Base-by-base conservation (phyloP, 176 grass and related monocot genomes). In the Echinochloa phyllopogon region DNA sequence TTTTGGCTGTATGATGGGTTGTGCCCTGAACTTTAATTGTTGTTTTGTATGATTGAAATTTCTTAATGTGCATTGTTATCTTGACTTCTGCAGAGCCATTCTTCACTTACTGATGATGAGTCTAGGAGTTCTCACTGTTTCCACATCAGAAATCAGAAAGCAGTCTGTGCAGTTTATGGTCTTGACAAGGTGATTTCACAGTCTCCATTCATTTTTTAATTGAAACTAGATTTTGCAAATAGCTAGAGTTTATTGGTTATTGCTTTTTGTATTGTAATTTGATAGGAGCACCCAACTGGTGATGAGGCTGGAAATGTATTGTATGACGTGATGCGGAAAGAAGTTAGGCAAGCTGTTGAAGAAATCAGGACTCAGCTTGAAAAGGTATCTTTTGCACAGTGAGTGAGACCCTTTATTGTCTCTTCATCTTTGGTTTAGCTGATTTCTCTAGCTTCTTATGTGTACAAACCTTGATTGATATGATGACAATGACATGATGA, bases 61-160 rank as follows among this genome's bases (percentile, higher is more conserved):
- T 62, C 67, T 55, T 33, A 49, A 6, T 58, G 58, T 49, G 55
- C 65, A 8, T 84, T 65, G 86, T 50, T 10, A n/a, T 88, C 68
- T 5, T 59, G 25, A 78, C 8, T 77, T 74, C 74, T 58, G 41
- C 74, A 96, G 96, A 99, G 93, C 75, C 89, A 94, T 84, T 96
- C 96, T 92, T 99, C 93, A 78, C n/a, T 99, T 78, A 96, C 96
- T 80, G 96, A 99, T 90, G 94, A 96, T 72, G 94, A 99, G 76
- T 85, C 84, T 61, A 83, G 84, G 84, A 90, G 94, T 49, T 66
- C 64, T 77, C 72, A 65, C 65, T 89, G 82, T 40, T 88, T 58
- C 16, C 66, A 82, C 65, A 58, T 65, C 77, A 91, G 52, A 74
- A 77, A 48, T 72, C 81, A 96, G 74, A 99, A 86, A 70, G 86